phyloP scores from a whole-genome alignment of 495 filamentous ascomycete species.

The Penicillium ochrochloron region DNA sequence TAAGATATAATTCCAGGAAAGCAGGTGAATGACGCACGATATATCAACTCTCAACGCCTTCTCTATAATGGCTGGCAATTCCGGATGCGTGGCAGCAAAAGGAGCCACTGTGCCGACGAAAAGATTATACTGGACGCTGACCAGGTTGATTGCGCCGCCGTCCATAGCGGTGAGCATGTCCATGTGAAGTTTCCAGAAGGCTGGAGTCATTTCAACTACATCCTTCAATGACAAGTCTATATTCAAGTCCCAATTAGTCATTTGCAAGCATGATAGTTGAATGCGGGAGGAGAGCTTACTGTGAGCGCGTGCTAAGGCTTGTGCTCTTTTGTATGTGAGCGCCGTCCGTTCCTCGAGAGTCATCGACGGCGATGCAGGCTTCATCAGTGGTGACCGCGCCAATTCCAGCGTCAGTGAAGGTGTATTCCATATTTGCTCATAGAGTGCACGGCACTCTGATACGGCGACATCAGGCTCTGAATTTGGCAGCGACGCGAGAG shows the following conservation, averaged over 20 bases:
- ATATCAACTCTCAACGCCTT: background rate
- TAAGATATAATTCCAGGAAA: background rate
- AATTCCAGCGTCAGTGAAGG: background rate
- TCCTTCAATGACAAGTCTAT: constrained; percentile 15
- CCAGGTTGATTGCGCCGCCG: constrained; percentile 18
- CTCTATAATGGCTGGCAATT: constrained; percentile 26
- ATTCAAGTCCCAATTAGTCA: background rate
- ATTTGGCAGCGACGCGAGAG: background rate
- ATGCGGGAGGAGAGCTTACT: background rate
- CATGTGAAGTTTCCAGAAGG: constrained; percentile 30
- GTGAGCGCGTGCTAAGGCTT: background rate
- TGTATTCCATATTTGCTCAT: background rate
- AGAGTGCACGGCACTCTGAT: constrained; percentile 2
- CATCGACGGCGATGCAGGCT: background rate
- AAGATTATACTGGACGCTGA: constrained; percentile 45
- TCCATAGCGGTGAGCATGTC: constrained; percentile 27
- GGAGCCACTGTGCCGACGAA: constrained; percentile 43
- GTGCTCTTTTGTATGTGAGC: background rate
- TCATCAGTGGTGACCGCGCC: background rate
- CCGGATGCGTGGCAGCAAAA: constrained; percentile 34
- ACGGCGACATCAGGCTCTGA: background rate
- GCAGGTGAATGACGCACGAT: background rate
- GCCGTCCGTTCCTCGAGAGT: background rate
- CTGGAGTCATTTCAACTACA: constrained; percentile 12
- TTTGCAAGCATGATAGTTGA: background rate